phyloP scores from a whole-genome alignment of 208 protist genomes.

The Angomonas deanei region DNA sequence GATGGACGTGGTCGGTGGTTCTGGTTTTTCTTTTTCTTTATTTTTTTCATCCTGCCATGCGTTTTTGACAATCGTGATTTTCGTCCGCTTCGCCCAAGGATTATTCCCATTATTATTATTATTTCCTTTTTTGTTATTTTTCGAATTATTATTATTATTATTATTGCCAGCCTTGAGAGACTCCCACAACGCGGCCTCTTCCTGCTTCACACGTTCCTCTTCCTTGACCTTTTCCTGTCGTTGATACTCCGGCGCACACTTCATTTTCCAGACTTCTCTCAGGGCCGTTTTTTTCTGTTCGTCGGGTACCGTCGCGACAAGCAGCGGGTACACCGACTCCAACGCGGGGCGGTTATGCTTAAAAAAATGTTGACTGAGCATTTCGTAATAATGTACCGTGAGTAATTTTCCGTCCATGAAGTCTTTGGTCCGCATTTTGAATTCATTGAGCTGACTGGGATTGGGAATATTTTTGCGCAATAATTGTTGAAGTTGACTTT shows the following conservation, averaged over 20 bases:
- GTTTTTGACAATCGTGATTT: background rate
- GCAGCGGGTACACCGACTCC: constrained; percentile 59
- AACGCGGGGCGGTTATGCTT: constrained; percentile 29
- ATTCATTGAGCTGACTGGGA: constrained; percentile 26
- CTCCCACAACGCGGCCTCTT: constrained; percentile 24
- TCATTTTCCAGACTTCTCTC: constrained; percentile 70
- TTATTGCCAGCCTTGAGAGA: background rate
- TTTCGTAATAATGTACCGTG: constrained; percentile 63
- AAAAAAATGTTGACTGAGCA: constrained; percentile 43
- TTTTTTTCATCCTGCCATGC: constrained; percentile 19
- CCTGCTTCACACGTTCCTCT: constrained; percentile 43
- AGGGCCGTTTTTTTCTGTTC: constrained; percentile 43
- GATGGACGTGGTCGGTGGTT: background rate
- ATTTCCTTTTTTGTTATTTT: constrained; percentile 1
- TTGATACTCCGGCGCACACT: constrained; percentile 62
- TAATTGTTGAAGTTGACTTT: constrained; percentile 31
- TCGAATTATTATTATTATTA: background rate
- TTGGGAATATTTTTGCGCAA: constrained; percentile 36
- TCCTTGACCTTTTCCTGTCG: constrained; percentile 22
- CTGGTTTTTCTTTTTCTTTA: constrained; percentile 12
- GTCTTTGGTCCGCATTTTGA: constrained; percentile 43
- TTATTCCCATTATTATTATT: too few relatives aligned
- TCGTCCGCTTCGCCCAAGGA: constrained; percentile 23
- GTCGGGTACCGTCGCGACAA: constrained; percentile 60
- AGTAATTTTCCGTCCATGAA: constrained; percentile 63